Evolutionary conservation across 73 alveolate genomes (phyloP).

Genomic region (Paramecium biaurelia): DNA sequence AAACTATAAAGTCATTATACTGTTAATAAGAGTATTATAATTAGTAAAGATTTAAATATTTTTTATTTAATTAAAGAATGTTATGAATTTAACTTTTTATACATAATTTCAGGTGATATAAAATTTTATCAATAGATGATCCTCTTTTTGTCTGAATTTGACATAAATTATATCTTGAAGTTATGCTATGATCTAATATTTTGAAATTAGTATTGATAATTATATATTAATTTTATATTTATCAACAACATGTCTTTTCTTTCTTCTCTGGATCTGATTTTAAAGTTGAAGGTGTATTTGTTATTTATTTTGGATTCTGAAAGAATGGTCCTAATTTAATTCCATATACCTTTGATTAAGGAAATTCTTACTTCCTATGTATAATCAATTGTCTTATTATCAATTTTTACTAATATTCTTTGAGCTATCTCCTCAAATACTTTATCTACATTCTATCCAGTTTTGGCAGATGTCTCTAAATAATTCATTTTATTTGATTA

Average conservation of each 20-base stretch:
- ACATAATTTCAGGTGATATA: neutral
- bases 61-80: too few species aligned
- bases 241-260: slow-evolving; percentile 2
- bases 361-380: neutral
- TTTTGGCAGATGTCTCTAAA: slow-evolving; percentile 82
- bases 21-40: too few species aligned
- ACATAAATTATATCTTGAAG: neutral
- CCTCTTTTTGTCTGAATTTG: neutral
- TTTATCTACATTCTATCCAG: slow-evolving; percentile 78
- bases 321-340: slow-evolving; percentile 41
- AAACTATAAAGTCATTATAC: too few species aligned
- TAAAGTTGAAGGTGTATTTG: neutral
- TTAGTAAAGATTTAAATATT: too few species aligned
- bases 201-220: neutral
- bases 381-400: neutral
- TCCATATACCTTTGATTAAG: neutral
- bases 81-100: too few species aligned
- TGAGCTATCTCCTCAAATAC: slow-evolving; percentile 45
- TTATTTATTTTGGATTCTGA: neutral
- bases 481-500: slow-evolving; percentile 66
- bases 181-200: neutral
- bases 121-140: neutral
- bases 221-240: neutral
- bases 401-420: slow-evolving; percentile 21
- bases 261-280: neutral